Evolutionary conservation across 1,284 basidiomycete genomes (phyloP), one percentile per base, ranked within the genome.

Genomic region (Sphagnurus paluster): DNA sequence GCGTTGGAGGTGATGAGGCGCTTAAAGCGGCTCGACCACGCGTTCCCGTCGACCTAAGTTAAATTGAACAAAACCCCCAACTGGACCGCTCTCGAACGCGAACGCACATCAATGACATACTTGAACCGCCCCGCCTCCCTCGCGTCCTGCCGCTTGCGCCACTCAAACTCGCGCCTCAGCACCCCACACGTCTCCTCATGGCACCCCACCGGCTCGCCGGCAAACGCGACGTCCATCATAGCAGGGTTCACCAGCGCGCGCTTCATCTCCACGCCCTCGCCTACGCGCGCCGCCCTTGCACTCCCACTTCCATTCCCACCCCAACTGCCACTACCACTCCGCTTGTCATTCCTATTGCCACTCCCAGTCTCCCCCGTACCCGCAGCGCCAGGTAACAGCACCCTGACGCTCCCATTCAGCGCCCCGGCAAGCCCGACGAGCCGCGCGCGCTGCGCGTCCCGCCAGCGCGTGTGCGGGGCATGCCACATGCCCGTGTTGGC

Each of bases 1-100:
- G n/a, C n/a, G n/a, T 82, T 82, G 19, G 77, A 75, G 19, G 77
- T 76, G 53, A 88, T 77, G 7, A 87, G 69, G 0, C 82, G 68
- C 52, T 84, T 82, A 63, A 87, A 87, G 1, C 85, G 75, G 23
- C 79, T 75, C 6, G 79, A 83, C 84, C 84, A 87, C 1, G 79
- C 84, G 53, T 87, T 84, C 2, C 84, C 84, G 53, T 87, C 81
- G 3, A 79, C 62, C 75, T 77, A 5, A 32, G 29, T 33, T 17
- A 33, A 16, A 21, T 11, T 16, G 29, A 10, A 40, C 20, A n/a
- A n/a, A 10, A 5, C 28, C n/a, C n/a, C 13, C 11, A 23, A 25
- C 38, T 30, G 20, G 43, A 19, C 32, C 13, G 16, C 10, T 38
- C n/a, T n/a, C n/a, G n/a, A n/a, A n/a, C n/a, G n/a, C n/a, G n/a